Evolutionary conservation across 1,284 basidiomycete genomes (phyloP).

Genomic region (Ustilago hordei): DNA sequence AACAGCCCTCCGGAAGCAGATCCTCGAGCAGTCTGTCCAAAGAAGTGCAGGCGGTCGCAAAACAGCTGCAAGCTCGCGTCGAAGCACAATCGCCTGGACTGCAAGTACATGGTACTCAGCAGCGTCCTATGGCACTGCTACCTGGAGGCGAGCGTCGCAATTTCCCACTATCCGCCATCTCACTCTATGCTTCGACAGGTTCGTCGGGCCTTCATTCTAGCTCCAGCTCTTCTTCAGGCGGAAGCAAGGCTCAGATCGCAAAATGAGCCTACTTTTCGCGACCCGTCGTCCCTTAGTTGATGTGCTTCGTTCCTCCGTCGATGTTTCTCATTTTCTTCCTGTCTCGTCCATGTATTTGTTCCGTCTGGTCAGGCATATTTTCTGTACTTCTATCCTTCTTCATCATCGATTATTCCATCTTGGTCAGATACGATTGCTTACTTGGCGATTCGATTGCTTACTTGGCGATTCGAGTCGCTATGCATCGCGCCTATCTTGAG

Average conservation of each 20-base stretch:
- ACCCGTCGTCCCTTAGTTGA: neutral
- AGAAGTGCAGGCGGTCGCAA: slow-evolving; percentile 46
- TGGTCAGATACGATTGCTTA: neutral
- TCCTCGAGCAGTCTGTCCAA: slow-evolving; percentile 34
- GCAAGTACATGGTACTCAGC: slow-evolving; percentile 7
- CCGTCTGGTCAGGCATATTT: neutral
- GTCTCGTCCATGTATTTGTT: slow-evolving; percentile 21
- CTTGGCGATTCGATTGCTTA: neutral
- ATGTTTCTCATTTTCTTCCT: neutral
- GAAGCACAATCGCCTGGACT: slow-evolving; percentile 40
- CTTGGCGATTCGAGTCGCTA: neutral
- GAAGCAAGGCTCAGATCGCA: slow-evolving; percentile 20
- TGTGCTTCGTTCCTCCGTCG: neutral
- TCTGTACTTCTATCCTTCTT: slow-evolving; percentile 2
- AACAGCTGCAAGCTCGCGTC: slow-evolving; percentile 47
- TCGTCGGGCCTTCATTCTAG: slow-evolving; percentile 26
- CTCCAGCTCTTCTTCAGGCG: slow-evolving; percentile 18
- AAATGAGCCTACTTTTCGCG: slow-evolving; percentile 14
- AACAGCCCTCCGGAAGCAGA: slow-evolving; percentile 8
- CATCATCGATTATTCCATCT: neutral
- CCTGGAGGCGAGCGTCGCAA: slow-evolving; percentile 34
- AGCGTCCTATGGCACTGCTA: slow-evolving; percentile 19
- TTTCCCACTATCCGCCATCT: slow-evolving; percentile 44
- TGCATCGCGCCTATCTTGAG: neutral
- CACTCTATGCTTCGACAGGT: slow-evolving; percentile 42